A percentile compares a stretch with the other conserved stretches of the same genome.
These are phyloP conservation scores for Crithidia bombi DNA, from an alignment of 208 protist genomes.

Conservation along the genomic window DNA sequence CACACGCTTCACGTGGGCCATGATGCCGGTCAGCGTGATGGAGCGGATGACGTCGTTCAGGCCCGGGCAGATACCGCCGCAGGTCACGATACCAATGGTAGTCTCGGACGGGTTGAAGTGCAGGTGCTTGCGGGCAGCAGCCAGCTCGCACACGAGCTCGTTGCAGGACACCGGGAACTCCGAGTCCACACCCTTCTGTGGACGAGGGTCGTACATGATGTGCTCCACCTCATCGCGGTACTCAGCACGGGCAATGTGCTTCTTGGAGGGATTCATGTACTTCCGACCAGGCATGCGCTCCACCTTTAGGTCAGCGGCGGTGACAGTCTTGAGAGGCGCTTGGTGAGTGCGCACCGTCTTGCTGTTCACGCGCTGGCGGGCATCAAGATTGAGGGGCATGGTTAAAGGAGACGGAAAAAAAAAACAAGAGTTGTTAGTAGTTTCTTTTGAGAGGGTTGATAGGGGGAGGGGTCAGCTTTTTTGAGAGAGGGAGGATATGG, in stretches of 20 bases:
- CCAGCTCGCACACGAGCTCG: slow-evolving; percentile 75
- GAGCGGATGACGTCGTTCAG: slow-evolving; percentile 96
- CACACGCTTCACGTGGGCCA: slow-evolving; percentile 83
- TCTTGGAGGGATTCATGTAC: slow-evolving; percentile 84
- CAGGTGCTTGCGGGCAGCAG: slow-evolving; percentile 78
- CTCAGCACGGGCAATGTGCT: slow-evolving; percentile 73
- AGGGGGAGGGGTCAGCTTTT: background rate
- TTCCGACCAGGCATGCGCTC: slow-evolving; percentile 74
- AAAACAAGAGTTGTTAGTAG: background rate
- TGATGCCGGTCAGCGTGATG: slow-evolving; percentile 79
- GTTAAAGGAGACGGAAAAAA: slow-evolving; percentile 5
- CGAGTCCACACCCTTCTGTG: slow-evolving; percentile 51
- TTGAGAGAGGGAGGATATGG: background rate
- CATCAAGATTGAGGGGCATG: slow-evolving; percentile 8
- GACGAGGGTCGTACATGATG: slow-evolving; percentile 91
- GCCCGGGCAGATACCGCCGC: slow-evolving; percentile 96
- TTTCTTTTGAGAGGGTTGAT: background rate
- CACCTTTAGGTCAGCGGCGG: slow-evolving; percentile 75
- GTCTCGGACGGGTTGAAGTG: slow-evolving; percentile 92
- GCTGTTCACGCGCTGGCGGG: slow-evolving; percentile 22
- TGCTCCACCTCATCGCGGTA: slow-evolving; percentile 79
- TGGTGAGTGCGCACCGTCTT: slow-evolving; percentile 48
- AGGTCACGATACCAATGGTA: slow-evolving; percentile 93
- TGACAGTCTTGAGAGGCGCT: slow-evolving; percentile 59
- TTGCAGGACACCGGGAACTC: slow-evolving; percentile 76